Conservation (phyloP, 2,329 filamentous ascomycete genomes). For the Dactylellina parvicollis region DNA sequence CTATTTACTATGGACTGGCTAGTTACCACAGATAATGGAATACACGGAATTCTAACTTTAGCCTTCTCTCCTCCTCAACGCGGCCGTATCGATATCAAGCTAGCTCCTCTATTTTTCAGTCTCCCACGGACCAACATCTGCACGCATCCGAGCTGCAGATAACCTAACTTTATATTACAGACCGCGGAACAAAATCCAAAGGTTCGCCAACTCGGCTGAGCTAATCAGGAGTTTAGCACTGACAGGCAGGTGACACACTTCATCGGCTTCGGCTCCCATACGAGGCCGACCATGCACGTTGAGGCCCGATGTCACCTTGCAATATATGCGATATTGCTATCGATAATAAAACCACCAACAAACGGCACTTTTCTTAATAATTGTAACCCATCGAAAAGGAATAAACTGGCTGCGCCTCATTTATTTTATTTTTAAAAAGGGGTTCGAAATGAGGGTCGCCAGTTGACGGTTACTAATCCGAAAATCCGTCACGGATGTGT, state of each 20-base stretch:
- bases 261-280: not conserved
- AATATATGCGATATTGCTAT: not conserved
- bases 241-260: too few species aligned
- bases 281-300: not conserved
- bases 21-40: too few species aligned
- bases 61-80: not conserved
- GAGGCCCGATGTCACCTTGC: slow-evolving; percentile 10
- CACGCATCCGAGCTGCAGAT: not conserved
- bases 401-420: not conserved
- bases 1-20: too few species aligned
- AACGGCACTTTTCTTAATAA: not conserved
- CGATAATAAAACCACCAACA: not conserved
- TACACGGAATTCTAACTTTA: too few species aligned
- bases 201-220: too few species aligned
- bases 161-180: not conserved
- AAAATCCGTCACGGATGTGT: too few species aligned
- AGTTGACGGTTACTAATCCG: too few species aligned
- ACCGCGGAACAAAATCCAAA: not conserved
- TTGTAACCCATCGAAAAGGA: not conserved
- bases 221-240: too few species aligned
- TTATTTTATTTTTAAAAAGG: too few species aligned
- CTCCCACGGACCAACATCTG: not conserved
- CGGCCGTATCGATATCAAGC: not conserved
- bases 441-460: too few species aligned
- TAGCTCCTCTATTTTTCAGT: too few species aligned